Evolutionary conservation across 2,329 filamentous ascomycete genomes (phyloP).

Genomic region (Ophiognomonia clavigignenti-juglandacearum): DNA sequence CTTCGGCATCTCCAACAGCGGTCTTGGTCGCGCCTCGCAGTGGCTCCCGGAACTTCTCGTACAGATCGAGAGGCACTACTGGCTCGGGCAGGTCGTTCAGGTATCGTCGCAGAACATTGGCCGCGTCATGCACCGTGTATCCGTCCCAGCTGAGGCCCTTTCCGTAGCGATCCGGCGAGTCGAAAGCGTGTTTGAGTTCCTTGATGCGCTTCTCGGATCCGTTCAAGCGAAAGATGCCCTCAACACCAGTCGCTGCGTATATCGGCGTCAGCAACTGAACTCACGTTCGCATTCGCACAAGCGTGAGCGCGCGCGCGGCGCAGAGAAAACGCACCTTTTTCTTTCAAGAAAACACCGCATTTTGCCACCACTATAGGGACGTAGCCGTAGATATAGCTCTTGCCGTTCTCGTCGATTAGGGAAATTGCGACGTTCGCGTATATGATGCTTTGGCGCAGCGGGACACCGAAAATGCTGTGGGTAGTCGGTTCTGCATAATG

Average conservation of each 20-base stretch:
- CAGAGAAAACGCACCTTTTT: slow-evolving; percentile 68
- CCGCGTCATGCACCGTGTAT: slow-evolving; percentile 96
- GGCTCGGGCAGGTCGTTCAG: slow-evolving; percentile 95
- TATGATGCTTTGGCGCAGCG: slow-evolving; percentile 87
- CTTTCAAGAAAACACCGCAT: slow-evolving; percentile 94
- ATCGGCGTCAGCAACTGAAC: slow-evolving; percentile 19
- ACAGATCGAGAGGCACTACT: slow-evolving; percentile 90
- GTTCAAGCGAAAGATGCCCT: slow-evolving; percentile 93
- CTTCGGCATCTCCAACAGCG: slow-evolving; percentile 64
- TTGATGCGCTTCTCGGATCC: slow-evolving; percentile 98
- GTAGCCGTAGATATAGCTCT: slow-evolving; percentile 97
- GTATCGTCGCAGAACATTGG: slow-evolving; percentile 92
- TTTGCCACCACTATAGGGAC: slow-evolving; percentile 98
- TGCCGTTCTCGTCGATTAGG: slow-evolving; percentile 82
- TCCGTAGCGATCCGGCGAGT: slow-evolving; percentile 91
- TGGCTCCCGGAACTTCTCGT: slow-evolving; percentile 85
- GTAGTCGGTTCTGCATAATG: slow-evolving; percentile 40
- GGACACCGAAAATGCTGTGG: slow-evolving; percentile 88
- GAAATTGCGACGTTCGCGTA: slow-evolving; percentile 99
- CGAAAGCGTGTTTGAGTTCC: slow-evolving; percentile 85
- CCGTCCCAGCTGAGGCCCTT: slow-evolving; percentile 97
- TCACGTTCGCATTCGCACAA: no score
- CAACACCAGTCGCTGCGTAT: slow-evolving; percentile 77
- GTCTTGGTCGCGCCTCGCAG: slow-evolving; percentile 68
- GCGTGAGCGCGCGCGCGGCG: no score